A percentile compares a stretch with the other conserved stretches of the same genome.
Conservation (phyloP, 2,329 filamentous ascomycete genomes). For the Epichloe baconii region DNA sequence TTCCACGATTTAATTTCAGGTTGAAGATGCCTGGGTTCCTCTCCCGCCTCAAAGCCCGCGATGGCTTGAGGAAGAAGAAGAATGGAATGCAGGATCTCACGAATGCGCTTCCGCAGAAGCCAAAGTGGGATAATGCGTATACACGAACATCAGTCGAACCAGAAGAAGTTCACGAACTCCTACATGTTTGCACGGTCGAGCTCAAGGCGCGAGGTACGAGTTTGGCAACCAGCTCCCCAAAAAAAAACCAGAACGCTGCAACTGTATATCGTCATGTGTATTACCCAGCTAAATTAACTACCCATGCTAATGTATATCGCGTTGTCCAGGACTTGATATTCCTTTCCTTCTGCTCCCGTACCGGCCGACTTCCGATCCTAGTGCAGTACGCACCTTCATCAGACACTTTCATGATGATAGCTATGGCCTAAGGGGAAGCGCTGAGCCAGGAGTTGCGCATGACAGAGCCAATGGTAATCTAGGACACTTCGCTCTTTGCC, state of each 20-base stretch:
- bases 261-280: neutral
- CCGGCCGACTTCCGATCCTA: slow-evolving; percentile 82
- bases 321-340: slow-evolving; percentile 58
- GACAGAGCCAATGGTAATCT: slow-evolving; percentile 78
- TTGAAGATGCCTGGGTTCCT: slow-evolving; percentile 44
- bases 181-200: slow-evolving; percentile 75
- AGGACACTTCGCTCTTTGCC: neutral
- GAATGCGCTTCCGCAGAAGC: slow-evolving; percentile 49
- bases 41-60: slow-evolving; percentile 61
- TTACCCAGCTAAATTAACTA: neutral
- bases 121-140: slow-evolving; percentile 81
- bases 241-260: neutral
- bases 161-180: slow-evolving; percentile 80
- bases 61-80: slow-evolving; percentile 58
- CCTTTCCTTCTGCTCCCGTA: slow-evolving; percentile 93
- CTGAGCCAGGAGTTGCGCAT: slow-evolving; percentile 80
- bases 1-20: neutral
- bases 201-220: slow-evolving; percentile 83
- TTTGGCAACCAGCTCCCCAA: slow-evolving; percentile 1
- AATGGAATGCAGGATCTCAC: slow-evolving; percentile 36
- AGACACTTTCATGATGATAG: slow-evolving; percentile 76
- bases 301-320: slow-evolving; percentile 1
- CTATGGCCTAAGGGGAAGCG: slow-evolving; percentile 50
- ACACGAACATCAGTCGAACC: slow-evolving; percentile 68
- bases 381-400: slow-evolving; percentile 81